These are phyloP conservation scores for Trametes meyenii DNA, from an alignment of 768 basidiomycete species.

Conservation along the genomic window DNA sequence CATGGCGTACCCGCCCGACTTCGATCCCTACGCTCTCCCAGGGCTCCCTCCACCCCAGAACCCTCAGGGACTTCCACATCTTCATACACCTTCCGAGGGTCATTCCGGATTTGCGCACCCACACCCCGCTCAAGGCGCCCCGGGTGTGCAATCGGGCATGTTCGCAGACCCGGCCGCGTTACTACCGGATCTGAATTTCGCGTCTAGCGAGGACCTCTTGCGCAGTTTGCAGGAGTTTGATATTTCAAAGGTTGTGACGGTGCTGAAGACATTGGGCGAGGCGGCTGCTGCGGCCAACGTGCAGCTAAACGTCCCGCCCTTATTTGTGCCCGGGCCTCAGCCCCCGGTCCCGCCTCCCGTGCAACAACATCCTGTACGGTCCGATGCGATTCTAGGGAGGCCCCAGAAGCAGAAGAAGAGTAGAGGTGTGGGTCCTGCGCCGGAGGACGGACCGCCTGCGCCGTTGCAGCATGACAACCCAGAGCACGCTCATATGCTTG, in stretches of 20 bases:
- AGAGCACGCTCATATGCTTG: constrained; percentile 68
- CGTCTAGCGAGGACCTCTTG: constrained; percentile 73
- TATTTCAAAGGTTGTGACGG: constrained; percentile 67
- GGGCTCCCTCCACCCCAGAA: constrained; percentile 25
- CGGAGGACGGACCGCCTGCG: constrained; percentile 7
- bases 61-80: constrained; percentile 28
- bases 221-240: constrained; percentile 76
- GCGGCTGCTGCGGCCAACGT: constrained; percentile 49
- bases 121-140: constrained; percentile 14
- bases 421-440: background rate
- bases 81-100: background rate
- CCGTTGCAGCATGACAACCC: constrained; percentile 39
- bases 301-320: constrained; percentile 31
- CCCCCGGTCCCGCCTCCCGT: constrained; percentile 40
- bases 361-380: constrained; percentile 45
- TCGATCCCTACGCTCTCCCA: constrained; percentile 36
- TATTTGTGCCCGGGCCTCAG: constrained; percentile 30
- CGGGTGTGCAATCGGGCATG: constrained; percentile 30
- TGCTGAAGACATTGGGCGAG: constrained; percentile 66
- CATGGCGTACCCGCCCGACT: constrained; percentile 32
- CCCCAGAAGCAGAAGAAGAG: constrained; percentile 38
- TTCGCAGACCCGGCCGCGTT: constrained; percentile 30
- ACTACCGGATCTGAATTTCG: constrained; percentile 44
- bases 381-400: constrained; percentile 47
- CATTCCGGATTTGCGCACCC: constrained; percentile 30